Conservation (phyloP, 2,329 filamentous ascomycete genomes). For the Erysiphe neolycopersici region DNA sequence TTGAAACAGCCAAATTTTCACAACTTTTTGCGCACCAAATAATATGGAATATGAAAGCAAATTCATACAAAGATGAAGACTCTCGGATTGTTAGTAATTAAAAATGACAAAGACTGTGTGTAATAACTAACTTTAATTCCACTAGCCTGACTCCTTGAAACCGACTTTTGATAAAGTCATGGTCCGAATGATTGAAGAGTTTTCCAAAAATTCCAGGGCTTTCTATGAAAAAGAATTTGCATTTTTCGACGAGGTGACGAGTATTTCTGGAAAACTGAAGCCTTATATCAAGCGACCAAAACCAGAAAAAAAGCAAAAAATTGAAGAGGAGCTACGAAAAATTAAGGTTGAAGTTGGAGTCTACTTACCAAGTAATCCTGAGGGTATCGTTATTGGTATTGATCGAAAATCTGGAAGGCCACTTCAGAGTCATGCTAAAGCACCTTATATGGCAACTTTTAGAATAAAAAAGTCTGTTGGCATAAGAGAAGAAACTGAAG, state of each 20-base stretch:
- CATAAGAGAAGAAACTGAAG: slow-evolving; percentile 24
- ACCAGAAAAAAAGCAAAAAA: slow-evolving; percentile 95
- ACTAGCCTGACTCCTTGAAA: slow-evolving; percentile 66
- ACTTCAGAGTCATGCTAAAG: slow-evolving; percentile 90
- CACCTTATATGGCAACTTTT: slow-evolving; percentile 97
- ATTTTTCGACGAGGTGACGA: slow-evolving; percentile 96
- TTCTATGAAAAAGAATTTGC: slow-evolving; percentile 90
- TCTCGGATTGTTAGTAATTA: slow-evolving; percentile 40
- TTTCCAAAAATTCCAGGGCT: slow-evolving; percentile 46
- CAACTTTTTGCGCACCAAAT: slow-evolving; percentile 97
- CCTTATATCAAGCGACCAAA: slow-evolving; percentile 81
- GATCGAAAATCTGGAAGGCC: slow-evolving; percentile 96
- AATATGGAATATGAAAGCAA: slow-evolving; percentile 99
- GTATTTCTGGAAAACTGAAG: slow-evolving; percentile 82
- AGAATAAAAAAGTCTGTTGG: slow-evolving; percentile 60
- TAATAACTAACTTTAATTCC: slow-evolving; percentile 3
- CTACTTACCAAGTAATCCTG: slow-evolving; percentile 89
- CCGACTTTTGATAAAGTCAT: slow-evolving; percentile 81
- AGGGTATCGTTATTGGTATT: slow-evolving; percentile 91
- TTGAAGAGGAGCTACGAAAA: slow-evolving; percentile 91
- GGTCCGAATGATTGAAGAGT: slow-evolving; percentile 56
- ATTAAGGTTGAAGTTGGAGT: slow-evolving; percentile 94
- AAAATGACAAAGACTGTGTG: neutral
- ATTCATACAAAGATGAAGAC: slow-evolving; percentile 92
- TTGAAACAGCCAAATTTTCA: slow-evolving; percentile 94